Base-by-base conservation (phyloP, 768 basidiomycete species). In the Lentinula raphanica region DNA sequence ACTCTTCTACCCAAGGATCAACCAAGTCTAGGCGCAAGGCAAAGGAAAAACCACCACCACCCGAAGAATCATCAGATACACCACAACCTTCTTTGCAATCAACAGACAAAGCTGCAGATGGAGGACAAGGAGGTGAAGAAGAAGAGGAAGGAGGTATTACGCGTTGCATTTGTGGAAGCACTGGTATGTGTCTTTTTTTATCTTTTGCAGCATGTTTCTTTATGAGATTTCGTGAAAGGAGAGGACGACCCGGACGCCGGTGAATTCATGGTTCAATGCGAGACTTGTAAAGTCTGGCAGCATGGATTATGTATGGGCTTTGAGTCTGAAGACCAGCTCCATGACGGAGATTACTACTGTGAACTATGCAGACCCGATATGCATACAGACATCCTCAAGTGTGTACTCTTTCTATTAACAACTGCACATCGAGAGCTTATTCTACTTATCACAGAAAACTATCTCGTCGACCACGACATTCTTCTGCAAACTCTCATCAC, bases 181-280 rank as follows among this genome's bases (percentile, higher is more conserved):
- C 84, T 62, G 89, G 88, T 92, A 65, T 66, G 65, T 66, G 84
- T 74, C 63, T 62, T 49, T 53, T 56, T 51, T 56, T 44, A 51
- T 45, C 59, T 15, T 40, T 63, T 59, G 61, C 59, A 38, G 21
- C 42, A 58, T 58, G 40, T 66, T 69, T 63, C 74, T 66, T 65
- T 60, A 59, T 58, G 62, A 46, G 59, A 59, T 56, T 59, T 54
- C 61, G 58, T 61, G 67, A 64, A 69, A 73, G 74, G 72, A 78
- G 88, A 89, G 70, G 86, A 87, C 65, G 87, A 88, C 67, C 82
- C 84, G 54, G 86, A 88, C 68, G 92, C 90, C 53, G 92, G 93
- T 49, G 94, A 93, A 70, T 92, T 96, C 75, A 97, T 98, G 92
- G 93, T 98, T 51, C 90, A 94, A 71, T 99, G 96, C 74, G 96